phyloP scores from a whole-genome alignment of 441 rosid genomes.

The Corymbia citriodora region DNA sequence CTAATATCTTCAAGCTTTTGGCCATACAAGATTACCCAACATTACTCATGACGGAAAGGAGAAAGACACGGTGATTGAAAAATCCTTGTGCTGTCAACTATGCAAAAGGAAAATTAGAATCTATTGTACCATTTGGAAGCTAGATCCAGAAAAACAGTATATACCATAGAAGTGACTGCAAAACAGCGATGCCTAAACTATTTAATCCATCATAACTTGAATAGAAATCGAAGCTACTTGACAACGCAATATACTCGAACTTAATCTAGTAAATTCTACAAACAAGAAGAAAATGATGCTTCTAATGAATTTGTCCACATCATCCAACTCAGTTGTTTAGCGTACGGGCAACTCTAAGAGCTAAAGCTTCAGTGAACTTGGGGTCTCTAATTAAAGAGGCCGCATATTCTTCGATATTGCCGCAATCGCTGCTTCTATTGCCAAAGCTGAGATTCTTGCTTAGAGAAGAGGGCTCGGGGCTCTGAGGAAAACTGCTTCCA shows the following conservation, averaged over 20 bases:
- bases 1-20: not conserved
- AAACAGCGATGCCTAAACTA: not conserved
- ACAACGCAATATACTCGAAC: not conserved
- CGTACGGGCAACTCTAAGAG: conserved; percentile 17
- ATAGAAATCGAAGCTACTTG: not conserved
- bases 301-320: not conserved
- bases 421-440: not conserved
- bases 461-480: not conserved
- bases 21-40: not conserved
- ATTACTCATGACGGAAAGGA: not conserved
- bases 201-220: not conserved
- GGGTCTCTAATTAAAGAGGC: conserved; percentile 23
- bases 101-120: not conserved
- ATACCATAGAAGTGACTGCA: not conserved
- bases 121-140: not conserved
- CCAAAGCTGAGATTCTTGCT: not conserved
- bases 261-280: not conserved
- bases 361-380: conserved; percentile 17
- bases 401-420: not conserved
- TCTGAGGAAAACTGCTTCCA: not conserved
- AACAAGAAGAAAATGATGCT: not conserved
- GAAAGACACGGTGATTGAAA: not conserved
- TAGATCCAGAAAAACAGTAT: not conserved
- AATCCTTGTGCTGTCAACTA: not conserved
- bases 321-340: not conserved